Conservation (phyloP, 1,284 basidiomycete genomes). For the Porogramme epimiltina region DNA sequence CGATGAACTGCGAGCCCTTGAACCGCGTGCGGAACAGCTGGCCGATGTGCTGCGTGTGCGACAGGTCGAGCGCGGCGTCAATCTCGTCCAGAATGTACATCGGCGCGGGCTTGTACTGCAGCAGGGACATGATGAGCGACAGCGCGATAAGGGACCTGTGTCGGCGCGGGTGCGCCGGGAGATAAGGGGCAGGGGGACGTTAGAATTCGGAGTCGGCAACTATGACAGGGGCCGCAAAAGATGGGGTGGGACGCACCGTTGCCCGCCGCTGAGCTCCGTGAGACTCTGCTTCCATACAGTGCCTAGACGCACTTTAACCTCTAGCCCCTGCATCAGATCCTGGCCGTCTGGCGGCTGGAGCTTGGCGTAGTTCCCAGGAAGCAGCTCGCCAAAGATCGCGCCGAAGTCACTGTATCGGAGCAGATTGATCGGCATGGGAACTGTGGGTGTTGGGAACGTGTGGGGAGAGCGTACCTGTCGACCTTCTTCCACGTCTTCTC, state of each 20-base stretch:
- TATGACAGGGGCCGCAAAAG: neutral
- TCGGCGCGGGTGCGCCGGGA: neutral
- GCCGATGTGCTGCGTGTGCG: conserved; percentile 96
- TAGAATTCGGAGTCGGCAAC: neutral
- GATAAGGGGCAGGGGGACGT: neutral
- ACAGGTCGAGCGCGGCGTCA: conserved; percentile 94
- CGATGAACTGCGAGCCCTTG: conserved; percentile 97
- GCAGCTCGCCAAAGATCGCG: conserved; percentile 91
- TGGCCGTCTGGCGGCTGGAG: conserved; percentile 92
- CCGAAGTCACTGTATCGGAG: conserved; percentile 81
- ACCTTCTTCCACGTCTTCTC: conserved; percentile 97
- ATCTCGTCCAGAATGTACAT: conserved; percentile 99
- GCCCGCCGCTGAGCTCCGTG: conserved; percentile 96
- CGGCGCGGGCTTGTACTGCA: conserved; percentile 99
- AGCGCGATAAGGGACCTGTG: conserved; percentile 91
- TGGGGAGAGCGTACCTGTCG: conserved; percentile 72
- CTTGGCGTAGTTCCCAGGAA: conserved; percentile 97
- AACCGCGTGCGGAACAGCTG: conserved; percentile 97
- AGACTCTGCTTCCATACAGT: conserved; percentile 97
- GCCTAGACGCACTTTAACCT: conserved; percentile 96
- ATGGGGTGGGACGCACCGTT: conserved; percentile 64
- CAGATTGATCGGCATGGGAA: neutral
- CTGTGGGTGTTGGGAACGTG: conserved; percentile 2
- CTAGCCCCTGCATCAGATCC: conserved; percentile 92
- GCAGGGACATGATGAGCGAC: conserved; percentile 95